These are phyloP conservation scores for Kwoniella dendrophila DNA, from an alignment of 768 basidiomycete species.

Conservation along the genomic window DNA sequence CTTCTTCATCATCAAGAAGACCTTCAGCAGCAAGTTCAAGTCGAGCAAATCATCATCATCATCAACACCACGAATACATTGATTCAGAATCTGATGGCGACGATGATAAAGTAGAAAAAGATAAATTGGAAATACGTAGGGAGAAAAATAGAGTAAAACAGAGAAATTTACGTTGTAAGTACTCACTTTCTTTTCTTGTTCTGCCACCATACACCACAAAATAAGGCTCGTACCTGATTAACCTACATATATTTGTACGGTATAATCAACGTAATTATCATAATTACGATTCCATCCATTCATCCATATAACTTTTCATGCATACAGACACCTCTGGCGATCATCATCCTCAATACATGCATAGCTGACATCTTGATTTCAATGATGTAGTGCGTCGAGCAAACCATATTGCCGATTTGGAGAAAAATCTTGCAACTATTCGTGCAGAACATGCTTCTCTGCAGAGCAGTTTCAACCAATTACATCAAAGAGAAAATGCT, in stretches of 20 bases:
- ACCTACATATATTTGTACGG: not conserved
- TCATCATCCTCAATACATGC: not conserved
- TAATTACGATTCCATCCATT: slow-evolving; percentile 6
- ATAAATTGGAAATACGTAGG: slow-evolving; percentile 37
- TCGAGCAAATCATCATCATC: slow-evolving; percentile 4
- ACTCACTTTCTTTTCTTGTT: not conserved
- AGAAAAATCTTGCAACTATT: slow-evolving; percentile 22
- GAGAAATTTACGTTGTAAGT: slow-evolving; percentile 41
- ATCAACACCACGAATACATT: slow-evolving; percentile 11
- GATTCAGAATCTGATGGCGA: slow-evolving; percentile 22
- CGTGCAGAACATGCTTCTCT: slow-evolving; percentile 25
- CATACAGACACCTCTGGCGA: not conserved
- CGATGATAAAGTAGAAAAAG: slow-evolving; percentile 27
- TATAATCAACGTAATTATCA: slow-evolving; percentile 10
- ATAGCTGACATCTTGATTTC: slow-evolving; percentile 10
- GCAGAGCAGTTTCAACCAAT: slow-evolving; percentile 6
- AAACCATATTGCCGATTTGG: slow-evolving; percentile 37
- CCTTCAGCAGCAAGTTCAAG: slow-evolving; percentile 7
- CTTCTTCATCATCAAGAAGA: not conserved
- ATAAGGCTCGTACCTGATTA: slow-evolving; percentile 10
- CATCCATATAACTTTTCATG: not conserved
- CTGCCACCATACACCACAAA: not conserved
- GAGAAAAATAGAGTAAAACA: slow-evolving; percentile 48
- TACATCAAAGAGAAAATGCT: slow-evolving; percentile 21
- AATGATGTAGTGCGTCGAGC: slow-evolving; percentile 32